Evolutionary conservation across 176 grass and related monocot species (phyloP).

Genomic region (Zoysia japonica): DNA sequence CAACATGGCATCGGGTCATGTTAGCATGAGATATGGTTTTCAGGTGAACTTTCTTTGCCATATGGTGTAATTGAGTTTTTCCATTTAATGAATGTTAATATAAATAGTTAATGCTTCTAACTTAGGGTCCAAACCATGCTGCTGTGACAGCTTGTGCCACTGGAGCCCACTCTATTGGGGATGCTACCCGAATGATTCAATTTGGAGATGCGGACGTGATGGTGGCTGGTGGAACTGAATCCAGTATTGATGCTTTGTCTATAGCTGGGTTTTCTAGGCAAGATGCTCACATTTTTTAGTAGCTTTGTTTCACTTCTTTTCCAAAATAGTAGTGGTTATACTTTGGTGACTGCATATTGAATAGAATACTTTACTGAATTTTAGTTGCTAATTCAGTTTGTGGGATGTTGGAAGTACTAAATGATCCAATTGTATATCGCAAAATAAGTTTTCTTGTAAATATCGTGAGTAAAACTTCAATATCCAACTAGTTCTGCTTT

Average conservation of each 20-base stretch:
- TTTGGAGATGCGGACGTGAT: constrained; percentile 99
- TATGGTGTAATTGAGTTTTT: not conserved
- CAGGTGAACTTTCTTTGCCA: constrained; percentile 51
- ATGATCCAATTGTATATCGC: not conserved
- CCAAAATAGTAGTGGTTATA: not conserved
- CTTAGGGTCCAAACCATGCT: constrained; percentile 96
- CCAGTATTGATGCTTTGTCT: constrained; percentile 91
- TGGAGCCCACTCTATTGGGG: constrained; percentile 93
- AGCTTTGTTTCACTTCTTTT: constrained; percentile 23
- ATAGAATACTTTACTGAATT: not conserved
- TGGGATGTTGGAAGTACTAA: constrained; percentile 11
- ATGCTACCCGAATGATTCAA: constrained; percentile 92
- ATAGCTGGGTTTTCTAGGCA: constrained; percentile 94
- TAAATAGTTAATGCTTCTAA: constrained; percentile 37
- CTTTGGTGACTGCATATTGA: constrained; percentile 10
- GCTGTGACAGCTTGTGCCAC: constrained; percentile 93
- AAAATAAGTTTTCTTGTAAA: not conserved
- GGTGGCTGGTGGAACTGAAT: constrained; percentile 88
- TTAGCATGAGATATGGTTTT: constrained; percentile 96
- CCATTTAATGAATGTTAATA: constrained; percentile 15
- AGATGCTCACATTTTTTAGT: constrained; percentile 19
- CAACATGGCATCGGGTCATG: constrained; percentile 97
- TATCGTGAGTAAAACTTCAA: constrained; percentile 1
- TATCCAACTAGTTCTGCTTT: not conserved
- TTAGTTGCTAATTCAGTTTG: not conserved